Conservation (phyloP, 2,329 filamentous ascomycete species). For the Nigrospora sphaerica region DNA sequence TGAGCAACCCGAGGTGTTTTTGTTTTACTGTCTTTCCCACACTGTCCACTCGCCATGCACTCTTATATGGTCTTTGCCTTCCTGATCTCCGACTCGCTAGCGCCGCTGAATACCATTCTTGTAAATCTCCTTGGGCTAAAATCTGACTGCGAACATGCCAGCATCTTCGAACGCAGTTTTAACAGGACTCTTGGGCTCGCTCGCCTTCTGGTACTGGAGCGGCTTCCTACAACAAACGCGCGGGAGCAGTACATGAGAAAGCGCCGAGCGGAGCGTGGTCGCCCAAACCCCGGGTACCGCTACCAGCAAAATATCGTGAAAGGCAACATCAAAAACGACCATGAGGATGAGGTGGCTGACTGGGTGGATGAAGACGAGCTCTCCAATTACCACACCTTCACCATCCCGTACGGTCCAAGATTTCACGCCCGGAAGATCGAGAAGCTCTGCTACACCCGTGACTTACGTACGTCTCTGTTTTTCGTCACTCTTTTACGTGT, state of each 20-base stretch:
- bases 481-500: not conserved
- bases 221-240: conserved; percentile 61
- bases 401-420: conserved; percentile 57
- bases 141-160: conserved; percentile 22
- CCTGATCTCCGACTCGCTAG: too few species aligned
- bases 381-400: conserved; percentile 74
- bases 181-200: conserved; percentile 69
- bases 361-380: conserved; percentile 74
- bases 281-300: conserved; percentile 45
- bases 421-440: conserved; percentile 67
- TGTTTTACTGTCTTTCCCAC: too few species aligned
- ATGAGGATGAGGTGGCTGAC: conserved; percentile 77
- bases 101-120: too few species aligned
- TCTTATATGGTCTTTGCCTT: too few species aligned
- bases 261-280: conserved; percentile 63
- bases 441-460: conserved; percentile 73
- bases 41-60: too few species aligned
- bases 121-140: too few species aligned
- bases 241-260: conserved; percentile 65
- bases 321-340: conserved; percentile 70
- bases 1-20: too few species aligned
- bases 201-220: conserved; percentile 71
- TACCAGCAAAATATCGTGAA: conserved; percentile 31
- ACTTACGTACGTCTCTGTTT: conserved; percentile 41
- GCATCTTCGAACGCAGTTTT: conserved; percentile 80